These are phyloP conservation scores for Auricularia heimuer DNA, from an alignment of 768 basidiomycete species.

Conservation along the genomic window DNA sequence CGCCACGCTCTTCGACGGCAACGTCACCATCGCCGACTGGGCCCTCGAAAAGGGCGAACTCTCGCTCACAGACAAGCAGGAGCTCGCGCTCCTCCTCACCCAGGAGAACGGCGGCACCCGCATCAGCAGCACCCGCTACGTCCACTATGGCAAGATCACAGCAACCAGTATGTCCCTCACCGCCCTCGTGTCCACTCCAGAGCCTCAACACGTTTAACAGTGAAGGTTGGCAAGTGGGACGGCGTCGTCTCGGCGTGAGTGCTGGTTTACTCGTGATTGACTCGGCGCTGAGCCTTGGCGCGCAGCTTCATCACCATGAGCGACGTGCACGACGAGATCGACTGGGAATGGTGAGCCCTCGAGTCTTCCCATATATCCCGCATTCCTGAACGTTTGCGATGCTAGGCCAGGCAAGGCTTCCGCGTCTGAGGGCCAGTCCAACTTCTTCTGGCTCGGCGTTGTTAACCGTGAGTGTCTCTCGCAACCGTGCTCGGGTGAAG, in stretches of 20 bases:
- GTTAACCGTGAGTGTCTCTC: constrained; percentile 2
- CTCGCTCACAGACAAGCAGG: constrained; percentile 52
- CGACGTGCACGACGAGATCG: constrained; percentile 75
- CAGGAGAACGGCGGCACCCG: constrained; percentile 67
- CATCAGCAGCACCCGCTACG: constrained; percentile 67
- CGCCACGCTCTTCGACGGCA: constrained; percentile 59
- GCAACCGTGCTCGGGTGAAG: not conserved
- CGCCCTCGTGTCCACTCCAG: not conserved
- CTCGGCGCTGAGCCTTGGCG: constrained; percentile 1
- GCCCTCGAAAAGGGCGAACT: constrained; percentile 57
- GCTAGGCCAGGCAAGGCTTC: constrained; percentile 28
- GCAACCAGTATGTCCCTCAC: constrained; percentile 35
- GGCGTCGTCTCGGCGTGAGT: constrained; percentile 64
- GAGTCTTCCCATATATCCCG: not conserved
- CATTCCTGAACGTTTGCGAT: constrained; percentile 3
- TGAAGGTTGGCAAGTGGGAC: constrained; percentile 70
- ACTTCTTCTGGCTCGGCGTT: constrained; percentile 49
- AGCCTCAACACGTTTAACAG: constrained; percentile 22
- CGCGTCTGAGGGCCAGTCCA: constrained; percentile 55
- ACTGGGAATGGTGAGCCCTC: constrained; percentile 61
- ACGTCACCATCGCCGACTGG: constrained; percentile 61
- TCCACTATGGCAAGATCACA: constrained; percentile 73
- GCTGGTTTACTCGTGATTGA: not conserved
- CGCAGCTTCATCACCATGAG: constrained; percentile 62
- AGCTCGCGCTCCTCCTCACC: constrained; percentile 58